Conservation (phyloP, 345 rosid genomes). For the Anacardium occidentale region DNA sequence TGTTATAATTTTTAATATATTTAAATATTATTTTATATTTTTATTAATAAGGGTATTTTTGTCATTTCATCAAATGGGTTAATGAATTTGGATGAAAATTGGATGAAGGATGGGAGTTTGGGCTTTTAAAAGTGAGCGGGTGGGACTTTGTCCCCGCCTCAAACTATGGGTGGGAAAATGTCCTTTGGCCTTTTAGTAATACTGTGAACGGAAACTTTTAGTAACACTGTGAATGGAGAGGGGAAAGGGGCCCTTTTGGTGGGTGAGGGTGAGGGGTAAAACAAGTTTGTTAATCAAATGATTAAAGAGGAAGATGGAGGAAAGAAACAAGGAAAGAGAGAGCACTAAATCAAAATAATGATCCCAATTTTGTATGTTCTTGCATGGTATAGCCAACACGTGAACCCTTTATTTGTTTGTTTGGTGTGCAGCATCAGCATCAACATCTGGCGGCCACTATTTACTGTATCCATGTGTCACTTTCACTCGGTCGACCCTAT, state of each 20-base stretch:
- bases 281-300: constrained; percentile 7
- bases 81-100: no score
- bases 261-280: neutral
- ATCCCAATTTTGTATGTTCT: neutral
- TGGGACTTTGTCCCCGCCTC: no score
- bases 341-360: neutral
- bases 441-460: neutral
- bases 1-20: no score
- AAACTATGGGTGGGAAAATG: no score
- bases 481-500: no score
- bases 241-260: neutral
- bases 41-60: no score
- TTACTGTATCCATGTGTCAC: neutral
- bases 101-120: no score
- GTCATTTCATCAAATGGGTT: no score
- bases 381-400: constrained; percentile 12
- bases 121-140: no score
- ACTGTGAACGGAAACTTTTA: no score
- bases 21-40: no score
- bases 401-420: constrained; percentile 17
- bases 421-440: neutral
- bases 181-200: no score
- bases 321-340: neutral
- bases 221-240: neutral
- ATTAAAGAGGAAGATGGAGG: neutral